Evolutionary conservation across 2,329 filamentous ascomycete genomes (phyloP), one percentile per base, ranked within the genome.

Genomic region (Cladosporium sp.): DNA sequence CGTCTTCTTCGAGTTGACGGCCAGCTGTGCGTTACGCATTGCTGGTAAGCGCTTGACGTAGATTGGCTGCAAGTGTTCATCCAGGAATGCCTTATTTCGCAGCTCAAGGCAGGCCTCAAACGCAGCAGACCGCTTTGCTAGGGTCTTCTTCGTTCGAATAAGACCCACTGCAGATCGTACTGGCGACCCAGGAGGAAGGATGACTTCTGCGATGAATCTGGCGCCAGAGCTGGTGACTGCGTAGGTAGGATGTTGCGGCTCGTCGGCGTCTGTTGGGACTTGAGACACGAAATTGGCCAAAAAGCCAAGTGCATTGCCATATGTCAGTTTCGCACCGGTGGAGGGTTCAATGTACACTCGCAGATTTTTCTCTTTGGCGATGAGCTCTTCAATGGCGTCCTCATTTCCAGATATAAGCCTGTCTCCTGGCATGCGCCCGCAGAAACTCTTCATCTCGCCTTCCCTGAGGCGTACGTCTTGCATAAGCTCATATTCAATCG

Each of bases 61-160:
- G 0, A 79, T 80, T 0, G 93, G 88, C 50, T 88, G 79, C 2
- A 97, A 75, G 63, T 89, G 74, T 1, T 83, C 78, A 62, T 96
- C 82, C 4, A 99, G 74, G 53, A 85, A 82, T 2, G 80, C 79
- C 47, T 79, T 77, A 52, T 80, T 75, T 42, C 85, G 75, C 13
- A 99, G 75, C 54, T 82, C 66, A 1, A 89, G 65, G 62, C 91
- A 96, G 44, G 86, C 82, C 61, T 90, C 82, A 64, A 92, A 97
- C 0, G 93, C 92, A 3, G 91, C 92, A 0, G 91, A 89, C 57
- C 88, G 89, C 67, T 93, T 95, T 4, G 93, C 92, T 15, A 86
- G 71, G 24, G 83, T 77, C 67, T 96, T 97, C 51, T 78, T 88
- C 7, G 74, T 66, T 50, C 85, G 81, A 0, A 81, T 71, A 7